Evolutionary conservation across 768 basidiomycete species (phyloP).

Genomic region (Lactifluus rugatus): DNA sequence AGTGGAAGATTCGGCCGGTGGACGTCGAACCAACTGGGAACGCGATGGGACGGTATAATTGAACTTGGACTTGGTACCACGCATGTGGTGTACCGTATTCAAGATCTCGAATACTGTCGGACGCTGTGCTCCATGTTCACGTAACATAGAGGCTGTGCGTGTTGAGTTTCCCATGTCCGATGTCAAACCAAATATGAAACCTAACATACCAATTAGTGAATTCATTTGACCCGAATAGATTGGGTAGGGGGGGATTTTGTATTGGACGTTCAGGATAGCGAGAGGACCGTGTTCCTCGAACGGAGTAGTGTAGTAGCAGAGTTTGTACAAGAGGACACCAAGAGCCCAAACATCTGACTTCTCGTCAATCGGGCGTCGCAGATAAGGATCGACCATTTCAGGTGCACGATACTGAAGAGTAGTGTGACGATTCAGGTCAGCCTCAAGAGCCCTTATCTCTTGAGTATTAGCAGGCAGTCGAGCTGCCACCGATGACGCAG

Average conservation of each 20-base stretch:
- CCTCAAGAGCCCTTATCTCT: constrained; percentile 81
- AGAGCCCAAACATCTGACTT: constrained; percentile 98
- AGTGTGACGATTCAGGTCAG: constrained; percentile 89
- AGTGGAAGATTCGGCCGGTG: constrained; percentile 10
- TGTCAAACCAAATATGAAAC: constrained; percentile 15
- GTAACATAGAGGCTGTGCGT: constrained; percentile 73
- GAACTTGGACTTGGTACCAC: constrained; percentile 77
- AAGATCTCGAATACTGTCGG: constrained; percentile 87
- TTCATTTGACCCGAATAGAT: constrained; percentile 80
- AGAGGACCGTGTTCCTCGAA: constrained; percentile 97
- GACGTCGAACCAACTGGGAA: constrained; percentile 37
- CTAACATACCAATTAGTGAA: constrained; percentile 60
- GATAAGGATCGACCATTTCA: constrained; percentile 92
- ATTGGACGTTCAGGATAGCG: constrained; percentile 94
- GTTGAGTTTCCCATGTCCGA: not conserved
- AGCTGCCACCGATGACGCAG: constrained; percentile 62
- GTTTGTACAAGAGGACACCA: constrained; percentile 92
- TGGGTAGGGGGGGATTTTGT: constrained; percentile 82
- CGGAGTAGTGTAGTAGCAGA: constrained; percentile 98
- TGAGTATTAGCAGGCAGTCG: constrained; percentile 67
- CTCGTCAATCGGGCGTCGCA: constrained; percentile 77
- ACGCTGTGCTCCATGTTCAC: constrained; percentile 78
- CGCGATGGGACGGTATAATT: constrained; percentile 53
- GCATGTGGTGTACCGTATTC: constrained; percentile 69
- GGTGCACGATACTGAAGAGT: constrained; percentile 98